A percentile compares a stretch with the other conserved stretches of the same genome.
phyloP scores from a whole-genome alignment of 2,329 filamentous ascomycete species.

The Cordyceps cicadae region DNA sequence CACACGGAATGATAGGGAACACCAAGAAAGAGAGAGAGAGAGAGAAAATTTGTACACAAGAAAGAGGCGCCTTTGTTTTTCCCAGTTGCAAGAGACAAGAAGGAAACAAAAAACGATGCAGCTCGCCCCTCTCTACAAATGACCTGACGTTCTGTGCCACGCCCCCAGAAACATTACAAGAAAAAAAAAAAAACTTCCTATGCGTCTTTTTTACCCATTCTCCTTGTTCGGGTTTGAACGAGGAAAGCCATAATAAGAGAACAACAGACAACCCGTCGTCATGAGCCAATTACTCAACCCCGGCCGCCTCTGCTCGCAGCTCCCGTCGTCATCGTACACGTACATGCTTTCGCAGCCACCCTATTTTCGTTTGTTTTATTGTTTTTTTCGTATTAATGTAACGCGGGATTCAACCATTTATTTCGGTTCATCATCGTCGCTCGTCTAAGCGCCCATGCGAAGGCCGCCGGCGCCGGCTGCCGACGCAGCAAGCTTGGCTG shows the following conservation, averaged over 20 bases:
- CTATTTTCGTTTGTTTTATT: not conserved
- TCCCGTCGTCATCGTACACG: conserved; percentile 2
- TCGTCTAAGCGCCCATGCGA: conserved; percentile 23
- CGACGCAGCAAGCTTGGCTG: conserved; percentile 50
- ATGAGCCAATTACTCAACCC: not conserved
- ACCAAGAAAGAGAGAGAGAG: not conserved
- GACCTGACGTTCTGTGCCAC: not conserved
- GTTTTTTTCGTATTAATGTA: not conserved
- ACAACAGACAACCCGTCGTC: not conserved
- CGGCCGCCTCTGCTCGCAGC: not conserved
- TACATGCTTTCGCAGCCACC: not conserved
- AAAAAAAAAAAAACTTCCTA: not conserved
- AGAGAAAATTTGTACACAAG: conserved; percentile 7
- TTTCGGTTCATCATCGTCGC: not conserved
- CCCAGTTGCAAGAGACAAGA: conserved; percentile 6
- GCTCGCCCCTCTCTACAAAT: conserved; percentile 4
- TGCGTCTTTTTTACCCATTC: not conserved
- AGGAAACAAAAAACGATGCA: conserved; percentile 3
- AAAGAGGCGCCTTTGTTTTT: not conserved
- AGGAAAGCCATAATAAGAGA: not conserved
- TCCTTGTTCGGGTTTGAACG: not conserved
- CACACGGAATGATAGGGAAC: not conserved
- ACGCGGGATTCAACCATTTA: not conserved
- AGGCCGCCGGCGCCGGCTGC: conserved; percentile 25
- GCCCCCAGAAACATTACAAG: conserved; percentile 7